These are phyloP conservation scores for Zygosaccharomyces siamensis DNA, from an alignment of 805 yeast genomes.

Conservation along the genomic window DNA sequence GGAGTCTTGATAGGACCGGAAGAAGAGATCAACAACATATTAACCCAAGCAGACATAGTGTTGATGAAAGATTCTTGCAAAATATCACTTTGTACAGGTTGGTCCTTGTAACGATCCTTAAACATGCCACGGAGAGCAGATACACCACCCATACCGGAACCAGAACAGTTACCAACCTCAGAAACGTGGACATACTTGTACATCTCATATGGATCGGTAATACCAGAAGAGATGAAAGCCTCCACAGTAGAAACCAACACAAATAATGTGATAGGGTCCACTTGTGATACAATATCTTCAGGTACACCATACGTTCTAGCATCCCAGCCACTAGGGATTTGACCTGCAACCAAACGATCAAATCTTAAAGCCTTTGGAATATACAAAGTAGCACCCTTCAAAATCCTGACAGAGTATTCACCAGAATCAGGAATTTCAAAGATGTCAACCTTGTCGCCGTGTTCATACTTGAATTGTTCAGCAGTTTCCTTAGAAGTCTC, in stretches of 20 bases:
- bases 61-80: slow-evolving; percentile 97
- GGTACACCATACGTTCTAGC: slow-evolving; percentile 92
- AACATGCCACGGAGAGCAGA: slow-evolving; percentile 96
- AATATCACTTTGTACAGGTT: slow-evolving; percentile 94
- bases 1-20: slow-evolving; percentile 99
- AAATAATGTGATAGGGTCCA: slow-evolving; percentile 90
- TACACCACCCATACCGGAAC: slow-evolving; percentile 99
- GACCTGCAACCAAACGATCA: slow-evolving; percentile 69
- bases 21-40: slow-evolving; percentile 92
- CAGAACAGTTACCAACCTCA: slow-evolving; percentile 98
- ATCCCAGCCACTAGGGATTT: slow-evolving; percentile 98
- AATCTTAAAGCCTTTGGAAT: slow-evolving; percentile 75
- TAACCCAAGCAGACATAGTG: slow-evolving; percentile 99
- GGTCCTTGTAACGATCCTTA: slow-evolving; percentile 87
- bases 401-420: slow-evolving; percentile 82
- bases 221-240: slow-evolving; percentile 89
- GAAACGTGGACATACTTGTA: slow-evolving; percentile 97
- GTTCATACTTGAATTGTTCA: slow-evolving; percentile 86
- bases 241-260: slow-evolving; percentile 93
- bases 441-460: slow-evolving; percentile 88
- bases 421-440: slow-evolving; percentile 86
- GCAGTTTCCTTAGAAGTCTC: slow-evolving; percentile 95
- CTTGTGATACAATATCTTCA: slow-evolving; percentile 89
- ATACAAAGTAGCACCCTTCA: slow-evolving; percentile 87
- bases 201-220: slow-evolving; percentile 97